Percentiles rank a stretch among this genome's conserved stretches.
Conservation (phyloP, 208 protist genomes). For the Trypanosoma grayi region DNA sequence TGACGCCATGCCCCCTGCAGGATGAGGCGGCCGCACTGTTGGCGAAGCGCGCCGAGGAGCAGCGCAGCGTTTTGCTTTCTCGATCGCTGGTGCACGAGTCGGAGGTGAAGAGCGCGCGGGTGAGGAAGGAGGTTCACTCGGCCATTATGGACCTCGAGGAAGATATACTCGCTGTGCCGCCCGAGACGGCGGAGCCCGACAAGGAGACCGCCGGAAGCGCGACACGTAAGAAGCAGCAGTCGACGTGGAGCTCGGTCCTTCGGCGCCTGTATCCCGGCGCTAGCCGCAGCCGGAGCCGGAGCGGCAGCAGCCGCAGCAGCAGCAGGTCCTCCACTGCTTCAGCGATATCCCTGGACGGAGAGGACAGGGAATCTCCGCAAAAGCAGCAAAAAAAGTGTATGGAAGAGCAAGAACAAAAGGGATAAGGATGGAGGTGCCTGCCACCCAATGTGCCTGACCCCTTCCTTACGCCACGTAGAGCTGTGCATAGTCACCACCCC, state of each 20-base stretch:
- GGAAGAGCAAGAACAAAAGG: constrained; percentile 4
- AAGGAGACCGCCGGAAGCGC: no score
- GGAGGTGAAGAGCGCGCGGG: neutral
- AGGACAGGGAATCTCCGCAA: neutral
- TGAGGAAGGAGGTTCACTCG: neutral
- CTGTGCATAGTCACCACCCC: no score
- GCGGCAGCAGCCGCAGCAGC: no score
- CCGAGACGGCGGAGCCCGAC: neutral
- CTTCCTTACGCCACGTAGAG: no score
- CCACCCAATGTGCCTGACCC: no score
- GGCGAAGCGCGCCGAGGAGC: neutral
- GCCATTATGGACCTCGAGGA: neutral
- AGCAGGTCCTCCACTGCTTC: no score
- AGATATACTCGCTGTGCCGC: neutral
- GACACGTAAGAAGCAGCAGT: no score
- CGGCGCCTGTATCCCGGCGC: no score
- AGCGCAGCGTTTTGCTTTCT: neutral
- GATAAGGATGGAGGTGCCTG: no score
- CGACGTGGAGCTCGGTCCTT: no score
- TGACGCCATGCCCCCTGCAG: neutral
- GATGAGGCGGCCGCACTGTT: neutral
- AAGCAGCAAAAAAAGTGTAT: neutral
- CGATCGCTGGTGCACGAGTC: neutral
- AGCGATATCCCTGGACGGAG: no score
- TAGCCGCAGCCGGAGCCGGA: no score